Evolutionary conservation across 169 alveolate genomes (phyloP), one percentile per base, ranked within the genome.

Genomic region (Eimeria sp.): DNA sequence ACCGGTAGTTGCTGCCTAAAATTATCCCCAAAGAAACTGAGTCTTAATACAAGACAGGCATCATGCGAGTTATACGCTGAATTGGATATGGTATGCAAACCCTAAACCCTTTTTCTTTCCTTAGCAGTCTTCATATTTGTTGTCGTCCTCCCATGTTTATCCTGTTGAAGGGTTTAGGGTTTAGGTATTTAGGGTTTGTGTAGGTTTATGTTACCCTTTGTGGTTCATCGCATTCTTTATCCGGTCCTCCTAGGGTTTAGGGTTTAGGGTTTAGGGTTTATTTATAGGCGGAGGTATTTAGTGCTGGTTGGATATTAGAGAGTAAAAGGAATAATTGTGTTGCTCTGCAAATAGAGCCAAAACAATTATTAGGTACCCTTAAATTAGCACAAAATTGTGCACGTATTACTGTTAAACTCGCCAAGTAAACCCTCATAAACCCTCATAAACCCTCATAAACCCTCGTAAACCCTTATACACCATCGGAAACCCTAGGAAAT

Each of bases 101-200:
- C 87, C 80, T 70, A 70, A 70, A 70, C 80, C 80, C 80, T 70
- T n/a, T 4, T 27, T 34, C 58, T 51, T 51, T n/a, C n/a, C n/a
- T n/a, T n/a, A n/a, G n/a, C n/a, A n/a, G n/a, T n/a, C n/a, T n/a
- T n/a, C n/a, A n/a, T n/a, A n/a, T n/a, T n/a, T n/a, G n/a, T n/a
- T n/a, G n/a, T n/a, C n/a, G n/a, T n/a, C n/a, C n/a, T n/a, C n/a
- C n/a, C n/a, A n/a, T n/a, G 40, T 34, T 34, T 34, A 0, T 34
- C 40, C 40, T 34, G 40, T 34, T 34, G 2, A 0, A 34, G 40
- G 40, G 40, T 34, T 34, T 34, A 34, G 40, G 40, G 40, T 34
- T 34, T 34, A 2, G 40, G 40, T 34, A 34, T 34, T 34, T 34
- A 34, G 40, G 40, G 40, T 34, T 34, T 34, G 2, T 34, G 40